phyloP scores from a whole-genome alignment of 352 stramenopile species.

The Pythium monospermum region DNA sequence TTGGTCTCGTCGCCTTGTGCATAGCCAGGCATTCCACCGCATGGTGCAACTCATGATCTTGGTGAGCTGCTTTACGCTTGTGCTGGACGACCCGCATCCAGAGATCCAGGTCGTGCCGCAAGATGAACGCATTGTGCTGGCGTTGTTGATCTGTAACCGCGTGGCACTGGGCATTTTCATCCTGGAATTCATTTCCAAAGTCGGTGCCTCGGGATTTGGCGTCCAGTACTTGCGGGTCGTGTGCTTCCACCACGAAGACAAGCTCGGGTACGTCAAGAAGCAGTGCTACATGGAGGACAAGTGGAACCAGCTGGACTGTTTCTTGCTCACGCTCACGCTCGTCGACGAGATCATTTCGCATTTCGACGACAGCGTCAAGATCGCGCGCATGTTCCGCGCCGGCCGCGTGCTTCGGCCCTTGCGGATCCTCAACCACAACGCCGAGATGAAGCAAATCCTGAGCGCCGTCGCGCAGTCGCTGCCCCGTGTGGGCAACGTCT shows the following conservation, averaged over 20 bases:
- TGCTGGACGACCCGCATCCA: slow-evolving; percentile 68
- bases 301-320: slow-evolving; percentile 74
- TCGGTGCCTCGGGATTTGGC: slow-evolving; percentile 47
- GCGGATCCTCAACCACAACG: slow-evolving; percentile 70
- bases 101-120: slow-evolving; percentile 46
- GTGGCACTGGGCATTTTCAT: slow-evolving; percentile 48
- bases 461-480: slow-evolving; percentile 63
- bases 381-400: slow-evolving; percentile 58
- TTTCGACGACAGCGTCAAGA: slow-evolving; percentile 33
- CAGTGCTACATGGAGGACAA: slow-evolving; percentile 73
- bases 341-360: slow-evolving; percentile 52
- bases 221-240: slow-evolving; percentile 53
- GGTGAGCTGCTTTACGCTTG: slow-evolving; percentile 58
- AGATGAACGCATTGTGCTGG: slow-evolving; percentile 26
- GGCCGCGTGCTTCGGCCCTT: slow-evolving; percentile 60
- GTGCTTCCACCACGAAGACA: slow-evolving; percentile 59
- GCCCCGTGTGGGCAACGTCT: slow-evolving; percentile 67
- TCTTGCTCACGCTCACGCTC: slow-evolving; percentile 48
- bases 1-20: slow-evolving; percentile 26
- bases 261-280: slow-evolving; percentile 51
- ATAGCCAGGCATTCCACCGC: slow-evolving; percentile 42
- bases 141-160: slow-evolving; percentile 34
- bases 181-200: slow-evolving; percentile 59
- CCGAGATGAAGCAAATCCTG: slow-evolving; percentile 75
- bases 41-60: slow-evolving; percentile 69